Evolutionary conservation across 2,329 filamentous ascomycete genomes (phyloP), one percentile per base, ranked within the genome.

Genomic region (Talaromyces verruculosus): DNA sequence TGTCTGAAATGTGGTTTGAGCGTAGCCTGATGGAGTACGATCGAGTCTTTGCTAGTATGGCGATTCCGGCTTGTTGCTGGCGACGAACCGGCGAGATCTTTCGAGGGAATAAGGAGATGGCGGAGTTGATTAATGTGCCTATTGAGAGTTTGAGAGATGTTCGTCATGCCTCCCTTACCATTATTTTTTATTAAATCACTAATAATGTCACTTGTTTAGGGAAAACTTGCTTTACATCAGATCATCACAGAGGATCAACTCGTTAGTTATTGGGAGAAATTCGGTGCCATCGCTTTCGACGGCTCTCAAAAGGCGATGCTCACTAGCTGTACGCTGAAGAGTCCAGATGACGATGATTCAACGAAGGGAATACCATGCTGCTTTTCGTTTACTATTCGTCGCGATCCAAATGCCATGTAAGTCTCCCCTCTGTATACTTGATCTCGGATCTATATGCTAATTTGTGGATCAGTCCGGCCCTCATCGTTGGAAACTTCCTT

Each of bases 1-100:
- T 93, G 67, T 94, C 98, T 11, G 95, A 99, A 80, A 97, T 98
- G 92, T 98, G 95, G 94, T 98, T 99, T 75, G 95, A 99, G 78
- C 88, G 91, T 73, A 95, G 91, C 69, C 81, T 99, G 71, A 95
- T 98, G 91, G 95, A 98, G 76, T 98, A 98, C 73, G 95, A 99
- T 74, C 92, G 95, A 37, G 93, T 99, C 1, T 99, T 99, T 81
- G 95, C 95, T 1, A 96, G 93, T 77, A 99, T 99, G 95, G 95
- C 95, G 1, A 94, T 99, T 68, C 95, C 95, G 0, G 95, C 95
- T 15, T 99, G 95, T 79, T 96, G 94, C 77, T 99, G 95, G 95
- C 86, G 95, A 73, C 86, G 95, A 73, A 99, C 95, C 0, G 95
- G 95, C 10, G 95, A 99, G 81, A 98, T 99, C 58, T 98, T 97